These are phyloP conservation scores for Cercis canadensis DNA, from an alignment of 306 rosid genomes.

Conservation along the genomic window DNA sequence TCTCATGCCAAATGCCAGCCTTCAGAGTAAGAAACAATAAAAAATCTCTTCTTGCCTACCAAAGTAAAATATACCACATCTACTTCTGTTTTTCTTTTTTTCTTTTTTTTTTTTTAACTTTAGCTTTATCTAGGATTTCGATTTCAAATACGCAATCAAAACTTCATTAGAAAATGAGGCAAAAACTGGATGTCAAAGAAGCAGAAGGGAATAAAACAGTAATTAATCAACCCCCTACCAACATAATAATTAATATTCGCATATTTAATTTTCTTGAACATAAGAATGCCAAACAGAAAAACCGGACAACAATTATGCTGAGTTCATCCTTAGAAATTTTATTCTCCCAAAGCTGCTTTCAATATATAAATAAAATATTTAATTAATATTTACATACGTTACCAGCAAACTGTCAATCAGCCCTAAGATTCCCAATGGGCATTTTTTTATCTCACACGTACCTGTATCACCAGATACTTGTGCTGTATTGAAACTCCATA, in stretches of 20 bases:
- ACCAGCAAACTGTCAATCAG: slow-evolving; percentile 36
- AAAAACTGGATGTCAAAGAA: slow-evolving; percentile 18
- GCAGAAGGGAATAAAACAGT: not conserved
- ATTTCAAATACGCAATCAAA: not conserved
- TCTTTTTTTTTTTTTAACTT: too few relatives aligned
- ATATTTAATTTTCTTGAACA: not conserved
- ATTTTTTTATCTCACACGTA: slow-evolving; percentile 29
- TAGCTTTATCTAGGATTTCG: not conserved
- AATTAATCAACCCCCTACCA: slow-evolving; percentile 27
- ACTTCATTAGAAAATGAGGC: not conserved
- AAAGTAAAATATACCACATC: not conserved
- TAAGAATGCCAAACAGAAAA: slow-evolving; percentile 11
- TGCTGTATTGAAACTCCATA: slow-evolving; percentile 59
- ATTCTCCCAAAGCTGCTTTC: slow-evolving; percentile 31
- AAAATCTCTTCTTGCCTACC: not conserved
- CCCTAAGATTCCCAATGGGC: slow-evolving; percentile 45
- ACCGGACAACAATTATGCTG: slow-evolving; percentile 1
- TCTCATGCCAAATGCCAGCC: slow-evolving; percentile 17
- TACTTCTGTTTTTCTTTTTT: not conserved
- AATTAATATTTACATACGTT: slow-evolving; percentile 27
- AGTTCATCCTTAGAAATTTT: slow-evolving; percentile 19
- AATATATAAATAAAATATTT: slow-evolving; percentile 17
- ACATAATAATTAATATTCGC: not conserved
- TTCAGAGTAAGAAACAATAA: slow-evolving; percentile 14
- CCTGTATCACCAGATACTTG: slow-evolving; percentile 40